Percentiles rank a stretch among this genome's conserved stretches.
Evolutionary conservation across 2,329 filamentous ascomycete species (phyloP).

Genomic region (Pseudocercospora fijiensis): DNA sequence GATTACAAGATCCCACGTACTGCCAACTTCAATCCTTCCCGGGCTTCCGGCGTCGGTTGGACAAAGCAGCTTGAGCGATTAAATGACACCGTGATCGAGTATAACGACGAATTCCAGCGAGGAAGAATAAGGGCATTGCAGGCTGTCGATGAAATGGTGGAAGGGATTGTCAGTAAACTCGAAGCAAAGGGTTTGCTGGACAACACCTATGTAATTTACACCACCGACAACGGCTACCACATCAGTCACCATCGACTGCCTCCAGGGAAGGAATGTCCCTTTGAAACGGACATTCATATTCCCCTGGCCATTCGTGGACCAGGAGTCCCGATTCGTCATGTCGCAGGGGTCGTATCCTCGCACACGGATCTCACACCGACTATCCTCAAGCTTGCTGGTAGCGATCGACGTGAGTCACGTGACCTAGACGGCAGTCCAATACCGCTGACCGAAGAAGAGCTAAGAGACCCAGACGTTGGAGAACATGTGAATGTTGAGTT

Average conservation of each 20-base stretch:
- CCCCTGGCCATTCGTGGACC: slow-evolving; percentile 43
- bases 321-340: slow-evolving; percentile 33
- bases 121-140: slow-evolving; percentile 52
- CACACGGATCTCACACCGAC: slow-evolving; percentile 44
- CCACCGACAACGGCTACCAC: slow-evolving; percentile 44
- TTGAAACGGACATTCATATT: slow-evolving; percentile 42
- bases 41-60: slow-evolving; percentile 50
- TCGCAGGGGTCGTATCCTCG: slow-evolving; percentile 37
- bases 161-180: slow-evolving; percentile 46
- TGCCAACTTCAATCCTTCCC: slow-evolving; percentile 62
- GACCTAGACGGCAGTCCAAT: slow-evolving; percentile 41
- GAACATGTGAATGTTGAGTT: slow-evolving; percentile 45
- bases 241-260: slow-evolving; percentile 42
- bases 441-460: slow-evolving; percentile 31
- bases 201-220: slow-evolving; percentile 48
- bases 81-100: slow-evolving; percentile 50
- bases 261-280: slow-evolving; percentile 42
- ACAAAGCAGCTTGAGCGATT: slow-evolving; percentile 45
- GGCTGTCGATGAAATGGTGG: slow-evolving; percentile 57
- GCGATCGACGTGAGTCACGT: slow-evolving; percentile 29
- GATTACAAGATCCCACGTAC: slow-evolving; percentile 61
- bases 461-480: slow-evolving; percentile 19
- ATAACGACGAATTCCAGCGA: slow-evolving; percentile 55
- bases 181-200: slow-evolving; percentile 47
- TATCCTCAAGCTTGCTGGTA: slow-evolving; percentile 38